A percentile compares a stretch with the other conserved stretches of the same genome.
phyloP scores from a whole-genome alignment of 1,284 basidiomycete species.

The Vanrija pseudolonga region DNA sequence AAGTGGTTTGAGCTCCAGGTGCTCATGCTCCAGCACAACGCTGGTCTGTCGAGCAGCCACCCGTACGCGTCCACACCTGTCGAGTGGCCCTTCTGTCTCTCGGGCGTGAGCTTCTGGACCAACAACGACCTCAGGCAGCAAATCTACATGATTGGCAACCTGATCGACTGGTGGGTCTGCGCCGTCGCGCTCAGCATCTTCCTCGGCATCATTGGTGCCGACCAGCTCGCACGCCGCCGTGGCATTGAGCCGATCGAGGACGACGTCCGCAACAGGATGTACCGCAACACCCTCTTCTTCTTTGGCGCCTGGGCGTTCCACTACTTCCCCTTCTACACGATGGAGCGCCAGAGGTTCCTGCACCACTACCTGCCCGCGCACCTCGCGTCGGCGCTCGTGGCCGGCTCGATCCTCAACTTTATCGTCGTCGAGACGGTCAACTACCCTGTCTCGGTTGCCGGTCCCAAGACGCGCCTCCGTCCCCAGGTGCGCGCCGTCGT shows the following conservation, averaged over 20 bases:
- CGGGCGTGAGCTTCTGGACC: slow-evolving; percentile 98
- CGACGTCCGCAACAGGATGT: slow-evolving; percentile 86
- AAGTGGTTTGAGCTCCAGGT: slow-evolving; percentile 93
- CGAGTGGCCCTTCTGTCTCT: slow-evolving; percentile 96
- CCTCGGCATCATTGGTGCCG: slow-evolving; percentile 82
- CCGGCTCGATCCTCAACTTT: slow-evolving; percentile 89
- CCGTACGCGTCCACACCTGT: slow-evolving; percentile 92
- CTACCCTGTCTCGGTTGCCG: slow-evolving; percentile 72
- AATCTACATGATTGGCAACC: slow-evolving; percentile 94
- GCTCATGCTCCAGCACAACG: slow-evolving; percentile 96
- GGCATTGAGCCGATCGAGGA: slow-evolving; percentile 80
- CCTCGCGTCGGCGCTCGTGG: slow-evolving; percentile 83
- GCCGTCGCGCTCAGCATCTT: slow-evolving; percentile 80
- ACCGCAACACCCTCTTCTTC: slow-evolving; percentile 96
- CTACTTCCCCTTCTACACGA: slow-evolving; percentile 96
- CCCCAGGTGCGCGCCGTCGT: slow-evolving; percentile 65
- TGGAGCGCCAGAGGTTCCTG: slow-evolving; percentile 93
- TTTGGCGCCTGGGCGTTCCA: slow-evolving; percentile 90
- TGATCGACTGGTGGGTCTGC: slow-evolving; percentile 92
- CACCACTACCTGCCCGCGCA: slow-evolving; percentile 98
- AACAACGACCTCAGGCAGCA: slow-evolving; percentile 77
- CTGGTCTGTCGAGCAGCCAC: slow-evolving; percentile 87
- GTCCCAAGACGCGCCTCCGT: slow-evolving; percentile 61
- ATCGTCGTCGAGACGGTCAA: slow-evolving; percentile 87
- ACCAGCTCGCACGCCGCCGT: slow-evolving; percentile 79